These are phyloP conservation scores for Megacollybia platyphylla DNA, from an alignment of 1,284 basidiomycete genomes.

Conservation along the genomic window DNA sequence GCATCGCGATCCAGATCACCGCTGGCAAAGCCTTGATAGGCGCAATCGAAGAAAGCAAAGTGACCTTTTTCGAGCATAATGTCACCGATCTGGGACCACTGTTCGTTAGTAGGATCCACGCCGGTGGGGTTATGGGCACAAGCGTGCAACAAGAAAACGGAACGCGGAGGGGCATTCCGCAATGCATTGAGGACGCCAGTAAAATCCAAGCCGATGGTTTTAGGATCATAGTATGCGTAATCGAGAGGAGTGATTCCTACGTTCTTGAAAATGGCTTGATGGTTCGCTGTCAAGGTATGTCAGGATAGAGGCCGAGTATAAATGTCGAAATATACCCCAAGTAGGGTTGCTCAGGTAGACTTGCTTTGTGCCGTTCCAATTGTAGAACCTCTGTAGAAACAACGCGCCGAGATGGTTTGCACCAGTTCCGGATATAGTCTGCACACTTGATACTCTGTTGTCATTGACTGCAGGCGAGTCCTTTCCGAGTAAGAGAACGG, in stretches of 20 bases:
- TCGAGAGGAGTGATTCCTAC: constrained; percentile 71
- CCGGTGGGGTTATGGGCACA: constrained; percentile 97
- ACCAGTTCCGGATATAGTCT: constrained; percentile 93
- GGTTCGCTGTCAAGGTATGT: constrained; percentile 52
- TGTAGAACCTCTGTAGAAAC: constrained; percentile 82
- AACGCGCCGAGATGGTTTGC: constrained; percentile 88
- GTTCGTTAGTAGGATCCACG: constrained; percentile 82
- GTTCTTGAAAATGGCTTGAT: constrained; percentile 81
- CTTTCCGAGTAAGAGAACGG: constrained; percentile 69
- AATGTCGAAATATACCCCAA: constrained; percentile 54
- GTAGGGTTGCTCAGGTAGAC: constrained; percentile 86
- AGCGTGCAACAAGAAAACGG: constrained; percentile 84
- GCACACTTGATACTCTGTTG: constrained; percentile 62
- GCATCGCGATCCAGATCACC: constrained; percentile 73
- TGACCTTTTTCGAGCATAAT: constrained; percentile 69
- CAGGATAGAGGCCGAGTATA: neutral
- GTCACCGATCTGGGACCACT: constrained; percentile 79
- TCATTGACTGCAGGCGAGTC: constrained; percentile 67
- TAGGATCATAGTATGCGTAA: constrained; percentile 87
- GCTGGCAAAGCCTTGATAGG: constrained; percentile 90
- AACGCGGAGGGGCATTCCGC: constrained; percentile 53
- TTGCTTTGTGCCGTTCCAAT: constrained; percentile 52
- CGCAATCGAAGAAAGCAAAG: constrained; percentile 91
- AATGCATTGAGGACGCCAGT: constrained; percentile 60
- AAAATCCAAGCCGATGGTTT: constrained; percentile 84